phyloP scores from a whole-genome alignment of 345 rosid species.

The Corchorus olitorius region DNA sequence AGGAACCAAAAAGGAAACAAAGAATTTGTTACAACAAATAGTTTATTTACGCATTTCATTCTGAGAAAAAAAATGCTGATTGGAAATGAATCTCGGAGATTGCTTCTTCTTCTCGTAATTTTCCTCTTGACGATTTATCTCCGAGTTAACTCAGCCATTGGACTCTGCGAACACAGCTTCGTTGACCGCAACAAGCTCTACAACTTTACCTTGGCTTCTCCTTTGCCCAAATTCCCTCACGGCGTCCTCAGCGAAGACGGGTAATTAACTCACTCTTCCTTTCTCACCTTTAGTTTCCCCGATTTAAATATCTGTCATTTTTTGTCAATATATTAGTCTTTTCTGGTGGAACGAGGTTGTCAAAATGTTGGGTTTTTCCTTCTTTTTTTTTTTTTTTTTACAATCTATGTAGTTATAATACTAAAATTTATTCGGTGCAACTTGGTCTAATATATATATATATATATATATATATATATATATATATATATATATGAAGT shows the following conservation, averaged over 20 bases:
- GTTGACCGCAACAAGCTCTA: constrained; percentile 49
- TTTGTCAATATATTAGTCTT: background rate
- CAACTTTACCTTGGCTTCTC: constrained; percentile 72
- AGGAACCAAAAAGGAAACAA: no score
- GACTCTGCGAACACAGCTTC: constrained; percentile 67
- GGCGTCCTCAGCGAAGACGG: constrained; percentile 78
- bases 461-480: background rate
- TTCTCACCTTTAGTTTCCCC: no score
- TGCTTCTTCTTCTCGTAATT: constrained; percentile 31
- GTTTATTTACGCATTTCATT: no score
- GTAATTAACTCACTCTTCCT: constrained; percentile 36
- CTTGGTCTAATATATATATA: background rate
- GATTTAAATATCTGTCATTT: no score
- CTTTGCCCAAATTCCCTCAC: constrained; percentile 39
- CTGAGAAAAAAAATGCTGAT: background rate
- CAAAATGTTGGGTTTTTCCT: background rate
- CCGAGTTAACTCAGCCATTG: constrained; percentile 36
- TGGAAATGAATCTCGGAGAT: constrained; percentile 30
- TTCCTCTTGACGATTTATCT: constrained; percentile 31
- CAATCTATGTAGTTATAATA: background rate
- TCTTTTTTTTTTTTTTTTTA: background rate
- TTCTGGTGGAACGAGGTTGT: constrained; percentile 13
- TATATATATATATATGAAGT: background rate
- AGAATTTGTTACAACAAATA: no score
- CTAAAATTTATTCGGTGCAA: background rate